phyloP scores from a whole-genome alignment of 208 protist species.

The Plasmodiophora brassicae region DNA sequence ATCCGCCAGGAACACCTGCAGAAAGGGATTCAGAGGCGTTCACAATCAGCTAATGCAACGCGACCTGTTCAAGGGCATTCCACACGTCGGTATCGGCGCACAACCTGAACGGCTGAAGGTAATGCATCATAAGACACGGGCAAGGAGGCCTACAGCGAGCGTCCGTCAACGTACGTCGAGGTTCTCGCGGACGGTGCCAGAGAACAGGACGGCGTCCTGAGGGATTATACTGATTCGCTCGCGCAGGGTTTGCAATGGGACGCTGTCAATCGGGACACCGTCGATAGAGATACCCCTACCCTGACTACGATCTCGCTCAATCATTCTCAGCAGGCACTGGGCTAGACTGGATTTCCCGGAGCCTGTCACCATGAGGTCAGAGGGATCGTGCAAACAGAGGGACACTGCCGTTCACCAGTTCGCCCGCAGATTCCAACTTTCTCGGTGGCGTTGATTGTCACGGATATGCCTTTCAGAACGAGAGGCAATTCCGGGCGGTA shows the following conservation, averaged over 20 bases:
- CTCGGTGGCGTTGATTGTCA: conserved; percentile 30
- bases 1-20: no score
- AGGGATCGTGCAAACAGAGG: no score
- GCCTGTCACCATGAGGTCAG: background rate
- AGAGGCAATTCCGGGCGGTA: conserved; percentile 31
- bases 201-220: conserved; percentile 92
- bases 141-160: background rate
- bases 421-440: conserved; percentile 54
- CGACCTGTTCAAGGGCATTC: background rate
- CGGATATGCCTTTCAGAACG: background rate
- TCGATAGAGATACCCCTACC: conserved; percentile 69
- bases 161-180: conserved; percentile 62
- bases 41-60: conserved; percentile 2
- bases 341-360: conserved; percentile 35
- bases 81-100: background rate
- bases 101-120: background rate
- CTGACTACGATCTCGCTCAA: background rate
- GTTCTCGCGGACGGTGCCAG: conserved; percentile 85
- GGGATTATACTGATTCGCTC: conserved; percentile 88
- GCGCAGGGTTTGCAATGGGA: conserved; percentile 79
- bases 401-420: no score
- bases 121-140: no score
- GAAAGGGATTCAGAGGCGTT: no score
- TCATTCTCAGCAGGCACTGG: conserved; percentile 9
- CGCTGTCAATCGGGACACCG: conserved; percentile 70